Evolutionary conservation across 1,284 basidiomycete species (phyloP), one percentile per base, ranked within the genome.

Genomic region (Chalciporus sp.): DNA sequence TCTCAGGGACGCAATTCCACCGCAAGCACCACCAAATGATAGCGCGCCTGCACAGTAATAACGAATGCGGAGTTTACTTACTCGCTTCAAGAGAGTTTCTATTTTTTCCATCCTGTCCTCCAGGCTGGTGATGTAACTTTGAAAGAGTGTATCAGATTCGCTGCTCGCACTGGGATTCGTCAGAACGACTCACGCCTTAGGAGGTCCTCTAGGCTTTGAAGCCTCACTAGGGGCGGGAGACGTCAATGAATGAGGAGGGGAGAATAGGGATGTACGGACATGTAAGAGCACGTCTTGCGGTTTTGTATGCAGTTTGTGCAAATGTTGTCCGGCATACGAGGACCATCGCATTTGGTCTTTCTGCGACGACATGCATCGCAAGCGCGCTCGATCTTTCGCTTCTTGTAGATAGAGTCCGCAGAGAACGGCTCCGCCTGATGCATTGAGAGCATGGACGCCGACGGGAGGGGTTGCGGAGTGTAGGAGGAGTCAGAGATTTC

Each of bases 121-220:
- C 19, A 95, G 74, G 31, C 79, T 79, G 26, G 85, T 88, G 50
- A 94, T 75, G 71, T 90, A 93, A 42, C 92, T 89, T 58, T 33
- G 23, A 14, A 39, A 40, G 35, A 27, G 19, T 2, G 20, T n/a
- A 33, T 23, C 53, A 43, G 0, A 53, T 57, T 31, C 42, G 23
- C 26, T 39, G 1, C 5, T 42, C 1, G n/a, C 28, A 10, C 26
- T 9, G 26, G 43, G 16, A 29, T n/a, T 28, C 8, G 44, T 28
- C 47, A 14, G 16, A 35, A 17, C 17, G 20, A 78, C 78, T 69
- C 46, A 93, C 82, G 89, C 90, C 72, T 94, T 94, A 1, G 92
- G 86, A 12, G 92, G 92, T 0, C 92, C 91, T 55, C 92, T 80
- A 49, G 91, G 86, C 62, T 87, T 89, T 1, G 90, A 92, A 5